Percentiles rank a stretch among this genome's conserved stretches.
phyloP scores from a whole-genome alignment of 805 yeast species.

The Brettanomyces bruxellensis region DNA sequence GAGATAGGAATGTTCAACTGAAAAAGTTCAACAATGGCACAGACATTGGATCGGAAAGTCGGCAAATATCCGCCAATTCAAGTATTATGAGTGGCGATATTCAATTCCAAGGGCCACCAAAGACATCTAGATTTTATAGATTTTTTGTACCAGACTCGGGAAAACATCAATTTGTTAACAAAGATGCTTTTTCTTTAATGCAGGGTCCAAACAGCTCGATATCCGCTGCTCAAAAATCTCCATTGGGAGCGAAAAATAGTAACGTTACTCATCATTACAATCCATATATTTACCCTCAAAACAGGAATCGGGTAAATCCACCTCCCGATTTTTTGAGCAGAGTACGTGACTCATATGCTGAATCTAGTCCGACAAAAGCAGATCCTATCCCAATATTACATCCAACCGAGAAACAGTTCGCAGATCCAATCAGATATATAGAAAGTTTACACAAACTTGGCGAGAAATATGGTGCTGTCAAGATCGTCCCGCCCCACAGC shows the following conservation, averaged over 20 bases:
- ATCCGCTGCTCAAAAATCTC: slow-evolving; percentile 5
- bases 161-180: neutral
- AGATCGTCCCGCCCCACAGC: slow-evolving; percentile 50
- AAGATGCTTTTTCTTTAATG: no score
- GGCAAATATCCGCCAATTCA: neutral
- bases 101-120: slow-evolving; percentile 14
- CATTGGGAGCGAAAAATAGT: neutral
- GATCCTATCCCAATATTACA: slow-evolving; percentile 42
- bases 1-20: no score
- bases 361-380: neutral
- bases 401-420: slow-evolving; percentile 47
- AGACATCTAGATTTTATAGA: slow-evolving; percentile 20
- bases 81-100: neutral
- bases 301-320: slow-evolving; percentile 32
- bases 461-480: slow-evolving; percentile 60
- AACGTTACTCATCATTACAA: slow-evolving; percentile 28
- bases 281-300: slow-evolving; percentile 39
- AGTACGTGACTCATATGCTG: neutral
- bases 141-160: slow-evolving; percentile 10
- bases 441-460: slow-evolving; percentile 48
- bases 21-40: no score
- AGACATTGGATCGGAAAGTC: no score
- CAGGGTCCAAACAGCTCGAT: neutral
- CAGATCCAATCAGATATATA: slow-evolving; percentile 58
- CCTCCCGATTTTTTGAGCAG: slow-evolving; percentile 29